These are phyloP conservation scores for Boletales sp. DNA, from an alignment of 768 basidiomycete genomes.

Conservation along the genomic window DNA sequence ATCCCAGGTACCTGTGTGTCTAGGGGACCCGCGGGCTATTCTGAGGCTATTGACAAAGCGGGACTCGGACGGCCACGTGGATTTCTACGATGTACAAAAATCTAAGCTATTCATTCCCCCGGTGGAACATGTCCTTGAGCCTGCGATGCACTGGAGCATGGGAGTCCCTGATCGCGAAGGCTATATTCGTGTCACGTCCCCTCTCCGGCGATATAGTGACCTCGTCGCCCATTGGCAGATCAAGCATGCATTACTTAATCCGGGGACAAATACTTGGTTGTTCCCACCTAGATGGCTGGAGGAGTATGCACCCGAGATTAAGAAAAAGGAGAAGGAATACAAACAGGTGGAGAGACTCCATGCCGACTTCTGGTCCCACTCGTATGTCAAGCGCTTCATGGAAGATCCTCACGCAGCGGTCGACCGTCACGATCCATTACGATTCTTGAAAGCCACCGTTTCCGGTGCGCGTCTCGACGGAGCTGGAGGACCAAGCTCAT, in stretches of 20 bases:
- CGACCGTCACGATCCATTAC: constrained; percentile 26
- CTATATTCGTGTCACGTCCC: constrained; percentile 82
- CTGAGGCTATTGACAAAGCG: constrained; percentile 49
- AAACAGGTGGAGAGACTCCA: constrained; percentile 33
- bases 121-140: constrained; percentile 47
- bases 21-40: constrained; percentile 31
- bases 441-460: constrained; percentile 24
- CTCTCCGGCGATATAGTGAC: constrained; percentile 82
- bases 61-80: constrained; percentile 42
- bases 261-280: constrained; percentile 31
- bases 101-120: constrained; percentile 32
- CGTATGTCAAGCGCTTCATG: constrained; percentile 38
- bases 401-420: constrained; percentile 18
- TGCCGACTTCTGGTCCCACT: constrained; percentile 38
- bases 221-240: constrained; percentile 91
- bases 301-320: constrained; percentile 38
- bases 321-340: constrained; percentile 32
- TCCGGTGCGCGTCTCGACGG: constrained; percentile 17
- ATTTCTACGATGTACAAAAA: constrained; percentile 33
- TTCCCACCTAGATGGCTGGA: constrained; percentile 48
- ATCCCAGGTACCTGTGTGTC: constrained; percentile 30
- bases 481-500: constrained; percentile 5
- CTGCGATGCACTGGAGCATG: constrained; percentile 63
- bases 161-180: constrained; percentile 74
- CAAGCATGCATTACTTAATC: constrained; percentile 62